Evolutionary conservation across 805 yeast species (phyloP).

Genomic region (Candida koratica): DNA sequence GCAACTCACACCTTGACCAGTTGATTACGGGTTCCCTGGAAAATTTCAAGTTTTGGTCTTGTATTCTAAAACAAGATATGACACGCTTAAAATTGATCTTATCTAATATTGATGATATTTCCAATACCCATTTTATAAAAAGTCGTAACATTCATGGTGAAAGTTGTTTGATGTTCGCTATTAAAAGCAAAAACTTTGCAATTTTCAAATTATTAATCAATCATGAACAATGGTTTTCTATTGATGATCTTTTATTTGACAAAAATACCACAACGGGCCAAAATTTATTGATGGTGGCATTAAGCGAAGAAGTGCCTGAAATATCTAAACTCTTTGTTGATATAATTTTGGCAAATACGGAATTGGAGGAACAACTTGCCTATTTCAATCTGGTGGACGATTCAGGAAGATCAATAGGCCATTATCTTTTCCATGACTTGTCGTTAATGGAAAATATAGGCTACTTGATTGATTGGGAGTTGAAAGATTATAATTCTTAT

Average conservation of each 20-base stretch:
- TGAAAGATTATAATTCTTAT: conserved; percentile 59
- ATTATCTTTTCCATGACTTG: conserved; percentile 59
- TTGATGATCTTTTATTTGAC: conserved; percentile 69
- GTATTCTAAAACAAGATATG: conserved; percentile 35
- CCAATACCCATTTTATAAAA: conserved; percentile 20
- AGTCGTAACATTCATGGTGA: conserved; percentile 52
- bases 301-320: conserved; percentile 49
- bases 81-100: conserved; percentile 16
- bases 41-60: conserved; percentile 54
- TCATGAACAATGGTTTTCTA: conserved; percentile 47
- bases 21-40: conserved; percentile 40
- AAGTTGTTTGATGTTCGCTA: conserved; percentile 63
- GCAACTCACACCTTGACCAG: conserved; percentile 15
- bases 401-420: conserved; percentile 63
- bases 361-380: conserved; percentile 40
- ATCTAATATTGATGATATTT: conserved; percentile 13
- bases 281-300: conserved; percentile 57
- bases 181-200: conserved; percentile 43
- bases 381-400: conserved; percentile 53
- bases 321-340: conserved; percentile 43
- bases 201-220: conserved; percentile 46
- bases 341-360: conserved; percentile 39
- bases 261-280: conserved; percentile 46
- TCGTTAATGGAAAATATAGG: conserved; percentile 54
- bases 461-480: conserved; percentile 60